Base-by-base conservation (phyloP, 1,284 basidiomycete species). In the Xanthoconium separans region DNA sequence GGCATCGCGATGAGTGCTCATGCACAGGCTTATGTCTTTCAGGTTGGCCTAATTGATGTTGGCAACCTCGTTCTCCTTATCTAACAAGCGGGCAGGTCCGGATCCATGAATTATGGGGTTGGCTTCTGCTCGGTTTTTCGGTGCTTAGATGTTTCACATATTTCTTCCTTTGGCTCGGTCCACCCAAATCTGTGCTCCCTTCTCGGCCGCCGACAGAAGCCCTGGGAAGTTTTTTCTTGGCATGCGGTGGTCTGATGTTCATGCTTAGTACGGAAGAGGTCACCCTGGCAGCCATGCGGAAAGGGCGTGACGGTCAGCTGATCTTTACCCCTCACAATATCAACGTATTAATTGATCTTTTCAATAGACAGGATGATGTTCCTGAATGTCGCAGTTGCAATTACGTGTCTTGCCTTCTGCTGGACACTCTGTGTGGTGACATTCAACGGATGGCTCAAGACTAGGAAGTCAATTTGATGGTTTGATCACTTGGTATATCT, bases 1-100 rank as follows among this genome's bases (percentile, higher is more conserved):
- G 95, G 96, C 33, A 81, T 91, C 6, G 95, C 93, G 2, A 98
- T 98, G 96, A 84, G 91, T n/a, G 93, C 93, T 0, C 95, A 98
- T 70, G 84, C 85, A 58, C 95, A 98, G 73, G 83, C 84, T 20
- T 98, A 97, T 73, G 68, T 88, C 40, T 95, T 95, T 76, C 89
- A 93, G 75, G 87, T 83, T 47, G 15, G 20, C 2, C 11, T 2
- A 58, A 24, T 6, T 31, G 34, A 10, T 33, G 12, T 18, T 11
- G 5, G 3, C 24, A 24, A 24, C 20, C 9, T 2, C 34, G 42
- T 52, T 37, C 37, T 37, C 41, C 44, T 11, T 54, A 36, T 53
- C 47, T 57, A 31, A 60, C 29, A 10, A 54, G 29, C 13, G 12
- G 24, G 64, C 63, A 87, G 81, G 87, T 95, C 42, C 83, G 92